Percentiles rank a stretch among this genome's conserved stretches.
Conservation (phyloP, 1,139 yeast genomes). For the Blastobotrys proliferans region DNA sequence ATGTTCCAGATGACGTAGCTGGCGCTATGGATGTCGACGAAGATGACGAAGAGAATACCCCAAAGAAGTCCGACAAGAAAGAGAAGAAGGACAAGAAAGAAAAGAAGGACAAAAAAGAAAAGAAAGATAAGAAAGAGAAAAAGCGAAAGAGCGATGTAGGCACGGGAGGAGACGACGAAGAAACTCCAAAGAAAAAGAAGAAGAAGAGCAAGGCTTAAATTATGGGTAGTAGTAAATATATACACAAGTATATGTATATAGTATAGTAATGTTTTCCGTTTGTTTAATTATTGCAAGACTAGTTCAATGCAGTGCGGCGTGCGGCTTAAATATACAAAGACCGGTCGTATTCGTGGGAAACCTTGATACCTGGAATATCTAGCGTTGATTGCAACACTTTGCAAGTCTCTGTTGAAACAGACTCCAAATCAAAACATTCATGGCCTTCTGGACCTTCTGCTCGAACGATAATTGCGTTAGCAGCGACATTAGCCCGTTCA, state of each 20-base stretch:
- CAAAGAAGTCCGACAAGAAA: conserved; percentile 32
- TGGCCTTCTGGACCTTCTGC: conserved; percentile 32
- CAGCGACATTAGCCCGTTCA: conserved; percentile 18
- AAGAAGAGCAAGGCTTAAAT: conserved; percentile 29
- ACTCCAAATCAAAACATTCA: conserved; percentile 26
- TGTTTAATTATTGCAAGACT: not conserved
- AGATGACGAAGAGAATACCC: conserved; percentile 39
- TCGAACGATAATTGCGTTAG: conserved; percentile 25
- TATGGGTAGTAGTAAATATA: too few species aligned
- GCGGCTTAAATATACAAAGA: conserved; percentile 22
- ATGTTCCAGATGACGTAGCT: conserved; percentile 46
- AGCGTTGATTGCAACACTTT: conserved; percentile 4
- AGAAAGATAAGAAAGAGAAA: conserved; percentile 33
- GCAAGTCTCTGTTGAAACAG: conserved; percentile 14
- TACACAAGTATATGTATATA: not conserved
- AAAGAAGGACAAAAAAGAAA: conserved; percentile 41
- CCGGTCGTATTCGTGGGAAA: conserved; percentile 16
- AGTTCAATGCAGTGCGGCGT: not conserved
- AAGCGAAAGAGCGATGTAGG: conserved; percentile 25
- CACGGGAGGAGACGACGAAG: conserved; percentile 27
- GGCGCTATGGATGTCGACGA: conserved; percentile 48
- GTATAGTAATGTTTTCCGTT: not conserved
- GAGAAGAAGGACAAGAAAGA: conserved; percentile 37
- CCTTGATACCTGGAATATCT: conserved; percentile 6
- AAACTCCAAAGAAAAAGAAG: conserved; percentile 35